Base-by-base conservation (phyloP, 2,329 filamentous ascomycete species). In the Truncatella angustata region DNA sequence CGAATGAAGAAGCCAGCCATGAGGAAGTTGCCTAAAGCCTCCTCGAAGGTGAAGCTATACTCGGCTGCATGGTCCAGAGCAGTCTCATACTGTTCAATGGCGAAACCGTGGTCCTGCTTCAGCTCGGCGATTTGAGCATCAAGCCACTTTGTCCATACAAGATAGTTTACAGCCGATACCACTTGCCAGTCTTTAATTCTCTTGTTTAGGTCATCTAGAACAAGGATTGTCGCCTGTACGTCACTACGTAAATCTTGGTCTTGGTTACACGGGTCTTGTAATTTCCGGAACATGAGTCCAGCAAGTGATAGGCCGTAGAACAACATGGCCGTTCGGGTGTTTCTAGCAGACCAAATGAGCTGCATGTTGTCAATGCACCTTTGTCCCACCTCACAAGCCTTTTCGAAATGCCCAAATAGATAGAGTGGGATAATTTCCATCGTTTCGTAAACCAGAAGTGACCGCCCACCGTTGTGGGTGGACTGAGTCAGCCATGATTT, bases 1-100 rank as follows among this genome's bases (percentile, higher is more conserved):
- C 88, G 77, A 49, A 89, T 74, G 55, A 91, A 82, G 63, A 84
- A 86, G 9, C 86, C 86, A 2, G 84, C 87, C 72, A 91, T 87
- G 26, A 91, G 73, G 63, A 90, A 88, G 62, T 88, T 87, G 14
- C 84, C 82, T 2, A 91, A 74, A 0, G 86, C 88, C 65, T 91
- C 87, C 54, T 92, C 88, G 46, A 91, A 80, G 2, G 79, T 63
- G 56, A 88, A 87, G 39, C 78, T 77, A 59, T 90, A 78, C 51
- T 87, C 77, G 18, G 87, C 77, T 11, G 86, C 82, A 61, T 91
- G 88, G 60, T 92, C 87, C 52, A 91, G 70, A 5, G 85, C 83
- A 55, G 82, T 76, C 64, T 93, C 89, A 61, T 90, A 92, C 40
- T 79, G 72, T 21, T 73, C 73, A 30, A 91, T 75, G 6, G 86